phyloP scores from a whole-genome alignment of 495 filamentous ascomycete genomes.

The Lophium mytilinum region DNA sequence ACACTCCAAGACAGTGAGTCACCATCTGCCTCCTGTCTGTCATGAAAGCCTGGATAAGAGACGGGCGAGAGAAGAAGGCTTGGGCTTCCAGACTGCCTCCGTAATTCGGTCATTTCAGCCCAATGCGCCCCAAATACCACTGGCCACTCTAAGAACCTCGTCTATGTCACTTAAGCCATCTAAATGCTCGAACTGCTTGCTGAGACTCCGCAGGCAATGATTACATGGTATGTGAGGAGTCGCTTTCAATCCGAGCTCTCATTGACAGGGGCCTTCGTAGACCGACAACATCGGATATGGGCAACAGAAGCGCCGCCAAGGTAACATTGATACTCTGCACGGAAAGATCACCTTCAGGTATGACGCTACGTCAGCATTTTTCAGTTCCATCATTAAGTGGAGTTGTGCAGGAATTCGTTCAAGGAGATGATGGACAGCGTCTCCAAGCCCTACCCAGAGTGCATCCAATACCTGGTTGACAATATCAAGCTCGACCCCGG shows the following conservation, averaged over 20 bases:
- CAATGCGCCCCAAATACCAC: no score
- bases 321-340: conserved; percentile 64
- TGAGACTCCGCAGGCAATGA: conserved; percentile 63
- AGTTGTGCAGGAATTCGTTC: conserved; percentile 58
- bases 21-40: not conserved
- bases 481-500: conserved; percentile 83
- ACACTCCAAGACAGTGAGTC: conserved; percentile 71
- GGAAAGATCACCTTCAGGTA: conserved; percentile 64
- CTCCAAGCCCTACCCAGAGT: conserved; percentile 67
- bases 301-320: conserved; percentile 49
- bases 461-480: conserved; percentile 61
- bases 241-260: not conserved
- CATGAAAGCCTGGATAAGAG: not conserved
- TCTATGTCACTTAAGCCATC: no score
- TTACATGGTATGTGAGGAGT: conserved; percentile 50
- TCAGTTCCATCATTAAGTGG: not conserved
- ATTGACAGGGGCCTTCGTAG: conserved; percentile 31
- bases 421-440: conserved; percentile 79
- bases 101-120: no score
- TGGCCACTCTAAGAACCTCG: no score
- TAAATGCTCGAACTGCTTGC: conserved; percentile 7
- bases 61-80: no score
- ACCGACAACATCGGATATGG: conserved; percentile 91
- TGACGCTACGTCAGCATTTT: conserved; percentile 1
- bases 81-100: no score